These are phyloP conservation scores for Sisymbrium irio DNA, from an alignment of 345 rosid species.

Conservation along the genomic window DNA sequence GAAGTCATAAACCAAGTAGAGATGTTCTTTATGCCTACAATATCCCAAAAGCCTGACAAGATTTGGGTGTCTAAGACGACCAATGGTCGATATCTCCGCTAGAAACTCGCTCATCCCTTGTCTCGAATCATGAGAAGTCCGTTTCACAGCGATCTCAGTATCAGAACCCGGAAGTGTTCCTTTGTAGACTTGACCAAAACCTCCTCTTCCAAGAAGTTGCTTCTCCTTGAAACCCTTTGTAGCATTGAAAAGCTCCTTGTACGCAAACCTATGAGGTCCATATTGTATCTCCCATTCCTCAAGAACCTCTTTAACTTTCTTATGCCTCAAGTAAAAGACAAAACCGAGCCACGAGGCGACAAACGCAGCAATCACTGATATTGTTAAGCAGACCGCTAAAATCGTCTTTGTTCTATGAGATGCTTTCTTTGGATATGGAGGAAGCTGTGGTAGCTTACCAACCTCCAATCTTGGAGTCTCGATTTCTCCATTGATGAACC, in stretches of 20 bases:
- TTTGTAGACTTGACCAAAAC: conserved; percentile 54
- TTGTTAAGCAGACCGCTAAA: conserved; percentile 1
- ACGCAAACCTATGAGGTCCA: conserved; percentile 52
- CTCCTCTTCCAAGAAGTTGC: conserved; percentile 52
- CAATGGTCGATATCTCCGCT: conserved; percentile 48
- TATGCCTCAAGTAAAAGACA: conserved; percentile 28
- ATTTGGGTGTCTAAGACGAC: conserved; percentile 39
- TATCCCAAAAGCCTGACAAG: conserved; percentile 45
- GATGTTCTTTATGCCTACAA: conserved; percentile 41
- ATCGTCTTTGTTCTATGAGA: conserved; percentile 34
- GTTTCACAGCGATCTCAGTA: conserved; percentile 52
- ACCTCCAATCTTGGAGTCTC: conserved; percentile 35
- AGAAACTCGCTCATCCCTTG: conserved; percentile 58
- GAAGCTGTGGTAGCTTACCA: conserved; percentile 35
- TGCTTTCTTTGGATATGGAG: conserved; percentile 43
- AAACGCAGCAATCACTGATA: conserved; percentile 20
- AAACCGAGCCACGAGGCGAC: conserved; percentile 14
- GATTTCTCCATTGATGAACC: conserved; percentile 43
- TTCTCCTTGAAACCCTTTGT: conserved; percentile 48
- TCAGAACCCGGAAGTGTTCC: conserved; percentile 44
- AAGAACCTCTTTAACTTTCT: conserved; percentile 36
- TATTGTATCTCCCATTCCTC: conserved; percentile 55
- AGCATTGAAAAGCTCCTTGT: conserved; percentile 43
- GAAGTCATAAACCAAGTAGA: conserved; percentile 46
- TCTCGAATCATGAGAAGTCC: conserved; percentile 47